Percentiles rank a stretch among this genome's conserved stretches.
phyloP scores from a whole-genome alignment of 257 asterid species.

The Penstemon newberryi region DNA sequence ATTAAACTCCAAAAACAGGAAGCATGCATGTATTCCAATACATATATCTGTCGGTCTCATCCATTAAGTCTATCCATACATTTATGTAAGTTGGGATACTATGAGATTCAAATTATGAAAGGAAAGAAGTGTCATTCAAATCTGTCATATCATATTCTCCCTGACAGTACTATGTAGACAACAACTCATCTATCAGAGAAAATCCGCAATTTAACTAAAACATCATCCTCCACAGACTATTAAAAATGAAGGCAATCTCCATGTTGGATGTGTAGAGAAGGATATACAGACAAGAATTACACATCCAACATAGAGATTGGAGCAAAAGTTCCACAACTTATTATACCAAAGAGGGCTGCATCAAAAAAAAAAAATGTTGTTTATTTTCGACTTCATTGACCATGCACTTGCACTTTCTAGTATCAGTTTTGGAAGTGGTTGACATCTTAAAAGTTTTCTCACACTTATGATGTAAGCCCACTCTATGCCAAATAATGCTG shows the following conservation, averaged over 20 bases:
- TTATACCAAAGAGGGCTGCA: too few relatives aligned
- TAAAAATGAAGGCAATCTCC: background rate
- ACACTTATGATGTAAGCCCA: background rate
- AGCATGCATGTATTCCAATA: slow-evolving; percentile 3
- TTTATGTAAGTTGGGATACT: background rate
- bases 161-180: background rate
- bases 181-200: background rate
- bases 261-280: background rate
- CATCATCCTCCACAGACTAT: slow-evolving; percentile 1
- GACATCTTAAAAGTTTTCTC: background rate
- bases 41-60: slow-evolving; percentile 8
- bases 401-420: too few relatives aligned
- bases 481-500: background rate
- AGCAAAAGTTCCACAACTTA: too few relatives aligned
- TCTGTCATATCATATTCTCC: background rate
- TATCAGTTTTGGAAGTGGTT: too few relatives aligned
- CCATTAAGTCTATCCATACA: slow-evolving; percentile 2
- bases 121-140: background rate
- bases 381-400: too few relatives aligned
- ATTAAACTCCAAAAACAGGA: slow-evolving; percentile 13
- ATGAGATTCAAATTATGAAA: background rate
- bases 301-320: too few relatives aligned
- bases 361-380: background rate
- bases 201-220: background rate
- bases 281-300: background rate